Conservation (phyloP, 225 moss, liverwort and hornwort genomes). For the Straminergon stramineum region DNA sequence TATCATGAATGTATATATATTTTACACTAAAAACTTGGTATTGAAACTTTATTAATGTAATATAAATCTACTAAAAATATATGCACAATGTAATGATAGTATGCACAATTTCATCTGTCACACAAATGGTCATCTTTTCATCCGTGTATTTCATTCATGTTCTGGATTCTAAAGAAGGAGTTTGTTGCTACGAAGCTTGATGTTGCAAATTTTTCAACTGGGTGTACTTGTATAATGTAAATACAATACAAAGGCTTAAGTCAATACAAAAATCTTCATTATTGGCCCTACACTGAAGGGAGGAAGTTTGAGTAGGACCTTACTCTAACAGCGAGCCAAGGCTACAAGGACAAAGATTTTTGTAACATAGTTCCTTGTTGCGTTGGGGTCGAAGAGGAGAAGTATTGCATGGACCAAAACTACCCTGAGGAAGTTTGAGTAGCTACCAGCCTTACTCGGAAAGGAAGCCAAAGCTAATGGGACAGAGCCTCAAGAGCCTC, state of each 20-base stretch:
- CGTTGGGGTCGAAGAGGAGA: not conserved
- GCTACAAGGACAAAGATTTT: too few relatives aligned
- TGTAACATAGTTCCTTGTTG: not conserved
- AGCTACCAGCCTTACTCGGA: not conserved
- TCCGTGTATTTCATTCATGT: rapidly evolving
- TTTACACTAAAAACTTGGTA: not conserved
- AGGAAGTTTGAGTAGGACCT: not conserved
- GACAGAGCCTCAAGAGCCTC: not conserved
- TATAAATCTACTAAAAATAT: not conserved
- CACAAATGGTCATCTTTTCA: rapidly evolving
- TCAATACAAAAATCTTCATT: not conserved
- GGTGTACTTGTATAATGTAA: not conserved
- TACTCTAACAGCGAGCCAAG: rapidly evolving
- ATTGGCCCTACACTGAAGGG: rapidly evolving
- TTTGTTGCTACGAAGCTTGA: not conserved
- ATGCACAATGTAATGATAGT: not conserved
- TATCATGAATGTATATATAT: too few relatives aligned
- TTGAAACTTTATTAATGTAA: not conserved
- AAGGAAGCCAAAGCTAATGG: not conserved
- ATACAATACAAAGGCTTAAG: not conserved
- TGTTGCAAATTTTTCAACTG: not conserved
- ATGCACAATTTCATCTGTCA: rapidly evolving
- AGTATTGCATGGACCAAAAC: not conserved
- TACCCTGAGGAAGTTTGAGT: not conserved
- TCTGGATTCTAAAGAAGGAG: not conserved